Percentiles rank a stretch among this genome's conserved stretches.
phyloP scores from a whole-genome alignment of 2,329 filamentous ascomycete species.

The Talaromyces atroroseus region DNA sequence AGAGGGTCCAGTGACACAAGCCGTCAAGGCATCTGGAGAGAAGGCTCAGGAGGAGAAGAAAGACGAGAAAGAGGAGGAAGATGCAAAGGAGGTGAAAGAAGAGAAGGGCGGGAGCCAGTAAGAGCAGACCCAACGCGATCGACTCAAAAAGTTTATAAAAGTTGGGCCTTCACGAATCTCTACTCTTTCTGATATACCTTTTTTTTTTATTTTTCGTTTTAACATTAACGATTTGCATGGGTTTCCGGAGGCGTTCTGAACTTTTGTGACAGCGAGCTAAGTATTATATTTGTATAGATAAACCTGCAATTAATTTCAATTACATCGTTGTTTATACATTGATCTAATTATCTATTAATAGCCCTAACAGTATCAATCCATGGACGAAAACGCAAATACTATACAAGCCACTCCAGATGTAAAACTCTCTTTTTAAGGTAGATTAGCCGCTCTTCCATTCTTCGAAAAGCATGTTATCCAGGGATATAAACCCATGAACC shows the following conservation, averaged over 20 bases:
- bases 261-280: not conserved
- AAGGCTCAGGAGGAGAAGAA: conserved; percentile 10
- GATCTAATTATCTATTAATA: not conserved
- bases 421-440: not conserved
- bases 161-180: not conserved
- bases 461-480: conserved; percentile 49
- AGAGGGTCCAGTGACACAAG: conserved; percentile 16
- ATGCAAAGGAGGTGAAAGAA: conserved; percentile 8
- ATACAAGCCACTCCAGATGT: not conserved
- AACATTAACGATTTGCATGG: not conserved
- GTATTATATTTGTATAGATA: not conserved
- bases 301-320: not conserved
- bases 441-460: conserved; percentile 32
- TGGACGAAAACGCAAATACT: not conserved
- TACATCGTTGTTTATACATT: not conserved
- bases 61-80: conserved; percentile 9
- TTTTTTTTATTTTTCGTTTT: not conserved
- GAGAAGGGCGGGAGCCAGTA: conserved; percentile 24
- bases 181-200: not conserved
- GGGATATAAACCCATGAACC: conserved; percentile 49
- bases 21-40: conserved; percentile 17
- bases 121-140: not conserved
- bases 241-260: not conserved
- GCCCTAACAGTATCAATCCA: not conserved
- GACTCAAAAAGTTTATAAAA: not conserved